phyloP scores from a whole-genome alignment of 1,284 basidiomycete genomes.

The Sparassis latifolia region DNA sequence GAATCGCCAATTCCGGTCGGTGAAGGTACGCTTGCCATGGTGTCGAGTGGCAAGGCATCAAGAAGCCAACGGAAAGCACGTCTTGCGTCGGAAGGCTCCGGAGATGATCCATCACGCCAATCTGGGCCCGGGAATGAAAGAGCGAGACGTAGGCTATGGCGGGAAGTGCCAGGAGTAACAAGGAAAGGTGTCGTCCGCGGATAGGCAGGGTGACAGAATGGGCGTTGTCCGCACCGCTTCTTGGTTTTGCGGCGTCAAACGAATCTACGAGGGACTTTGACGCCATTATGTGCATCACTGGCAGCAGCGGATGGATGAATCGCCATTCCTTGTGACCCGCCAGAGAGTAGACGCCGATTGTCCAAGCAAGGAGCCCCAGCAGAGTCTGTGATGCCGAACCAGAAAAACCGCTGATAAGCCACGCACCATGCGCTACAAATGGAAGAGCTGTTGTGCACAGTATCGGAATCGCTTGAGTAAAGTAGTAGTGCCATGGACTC shows the following conservation, averaged over 20 bases:
- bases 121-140: slow-evolving; percentile 75
- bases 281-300: slow-evolving; percentile 79
- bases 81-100: slow-evolving; percentile 42
- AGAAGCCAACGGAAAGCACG: slow-evolving; percentile 66
- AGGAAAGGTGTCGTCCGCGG: slow-evolving; percentile 28
- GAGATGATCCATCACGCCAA: slow-evolving; percentile 64
- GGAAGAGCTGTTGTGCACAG: slow-evolving; percentile 70
- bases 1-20: slow-evolving; percentile 45
- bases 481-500: slow-evolving; percentile 84
- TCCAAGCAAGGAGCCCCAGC: slow-evolving; percentile 54
- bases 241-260: slow-evolving; percentile 19
- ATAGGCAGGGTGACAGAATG: slow-evolving; percentile 22
- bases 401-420: slow-evolving; percentile 25
- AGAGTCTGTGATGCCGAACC: slow-evolving; percentile 35
- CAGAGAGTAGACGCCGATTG: slow-evolving; percentile 68
- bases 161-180: slow-evolving; percentile 52
- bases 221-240: neutral
- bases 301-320: slow-evolving; percentile 90
- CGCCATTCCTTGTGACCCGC: slow-evolving; percentile 95
- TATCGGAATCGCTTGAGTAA: slow-evolving; percentile 83
- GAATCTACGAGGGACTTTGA: slow-evolving; percentile 62
- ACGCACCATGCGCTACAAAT: slow-evolving; percentile 60
- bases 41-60: slow-evolving; percentile 98
- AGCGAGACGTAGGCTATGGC: slow-evolving; percentile 62
- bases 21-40: slow-evolving; percentile 93